Conservation (phyloP, 192 early-diverging fungal genomes). For the Chytriomyces confervae region DNA sequence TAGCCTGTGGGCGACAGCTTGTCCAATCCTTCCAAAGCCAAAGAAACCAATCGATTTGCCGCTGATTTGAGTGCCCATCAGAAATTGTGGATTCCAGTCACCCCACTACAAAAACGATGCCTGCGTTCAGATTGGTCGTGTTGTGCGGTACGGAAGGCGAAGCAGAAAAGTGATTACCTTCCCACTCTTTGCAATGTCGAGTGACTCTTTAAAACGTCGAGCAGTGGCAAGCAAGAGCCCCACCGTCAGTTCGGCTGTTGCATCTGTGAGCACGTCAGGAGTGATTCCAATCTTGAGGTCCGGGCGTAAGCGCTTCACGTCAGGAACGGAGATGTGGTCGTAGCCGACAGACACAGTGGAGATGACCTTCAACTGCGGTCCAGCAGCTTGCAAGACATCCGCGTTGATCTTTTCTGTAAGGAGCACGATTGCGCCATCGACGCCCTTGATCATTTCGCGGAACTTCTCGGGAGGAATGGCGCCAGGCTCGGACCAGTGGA, state of each 20-base stretch:
- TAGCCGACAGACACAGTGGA: conserved; percentile 29
- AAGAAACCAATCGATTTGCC: conserved; percentile 84
- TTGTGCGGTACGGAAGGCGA: conserved; percentile 16
- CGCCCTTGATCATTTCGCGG: conserved; percentile 1
- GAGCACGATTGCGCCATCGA: conserved; percentile 39
- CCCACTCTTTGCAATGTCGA: conserved; percentile 55
- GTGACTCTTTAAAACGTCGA: conserved; percentile 69
- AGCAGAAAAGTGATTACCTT: conserved; percentile 37
- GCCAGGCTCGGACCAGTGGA: conserved; percentile 2
- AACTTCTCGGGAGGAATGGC: conserved; percentile 14
- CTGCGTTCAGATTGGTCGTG: conserved; percentile 10
- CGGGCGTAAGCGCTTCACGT: conserved; percentile 33
- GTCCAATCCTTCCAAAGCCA: conserved; percentile 83
- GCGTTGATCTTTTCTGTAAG: conserved; percentile 77
- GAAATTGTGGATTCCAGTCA: conserved; percentile 67
- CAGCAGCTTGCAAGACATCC: conserved; percentile 71
- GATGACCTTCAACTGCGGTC: conserved; percentile 39
- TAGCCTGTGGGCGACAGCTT: conserved; percentile 73
- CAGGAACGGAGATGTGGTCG: conserved; percentile 17
- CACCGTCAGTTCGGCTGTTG: conserved; percentile 80
- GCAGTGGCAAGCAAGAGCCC: conserved; percentile 76
- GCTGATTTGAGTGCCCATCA: conserved; percentile 75
- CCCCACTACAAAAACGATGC: conserved; percentile 52
- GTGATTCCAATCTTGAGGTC: conserved; percentile 78
- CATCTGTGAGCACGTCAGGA: conserved; percentile 87